These are phyloP conservation scores for Ambrosia trifida DNA, from an alignment of 129 eudicot species.

Conservation along the genomic window DNA sequence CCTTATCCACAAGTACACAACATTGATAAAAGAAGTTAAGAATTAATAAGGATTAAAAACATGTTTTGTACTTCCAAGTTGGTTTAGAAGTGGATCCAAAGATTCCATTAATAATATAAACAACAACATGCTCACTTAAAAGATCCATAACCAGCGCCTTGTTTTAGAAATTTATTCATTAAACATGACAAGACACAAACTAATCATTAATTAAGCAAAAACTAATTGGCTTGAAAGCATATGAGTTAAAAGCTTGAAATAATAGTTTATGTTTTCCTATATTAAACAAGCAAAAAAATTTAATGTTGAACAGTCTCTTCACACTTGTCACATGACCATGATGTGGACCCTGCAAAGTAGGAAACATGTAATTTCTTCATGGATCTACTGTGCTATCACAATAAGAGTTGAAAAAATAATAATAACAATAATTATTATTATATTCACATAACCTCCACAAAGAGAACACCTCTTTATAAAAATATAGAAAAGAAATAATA, in stretches of 20 bases:
- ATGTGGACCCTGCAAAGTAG: constrained; percentile 37
- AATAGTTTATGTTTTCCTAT: constrained; percentile 5
- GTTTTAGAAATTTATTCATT: constrained; percentile 23
- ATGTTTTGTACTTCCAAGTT: constrained; percentile 37
- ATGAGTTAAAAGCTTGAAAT: background rate
- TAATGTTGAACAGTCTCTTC: constrained; percentile 36
- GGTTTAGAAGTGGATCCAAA: constrained; percentile 34
- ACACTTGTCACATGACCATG: constrained; percentile 41
- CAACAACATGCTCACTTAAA: constrained; percentile 24
- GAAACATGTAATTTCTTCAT: constrained; percentile 38
- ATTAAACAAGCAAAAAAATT: constrained; percentile 18
- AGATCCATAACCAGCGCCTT: constrained; percentile 34
- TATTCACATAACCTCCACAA: constrained; percentile 25
- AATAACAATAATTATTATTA: constrained; percentile 11
- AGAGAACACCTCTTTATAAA: constrained; percentile 19
- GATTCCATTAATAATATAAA: constrained; percentile 38
- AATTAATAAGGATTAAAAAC: constrained; percentile 26
- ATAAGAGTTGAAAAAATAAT: constrained; percentile 27
- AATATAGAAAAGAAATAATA: constrained; percentile 11
- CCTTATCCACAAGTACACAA: constrained; percentile 35
- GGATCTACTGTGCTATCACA: constrained; percentile 35
- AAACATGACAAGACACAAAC: constrained; percentile 21
- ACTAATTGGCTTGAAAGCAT: background rate
- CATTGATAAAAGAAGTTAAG: constrained; percentile 21
- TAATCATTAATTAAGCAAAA: constrained; percentile 28